Evolutionary conservation across 495 filamentous ascomycete genomes (phyloP), one percentile per base, ranked within the genome.

Genomic region (Aspergillus sparsus): DNA sequence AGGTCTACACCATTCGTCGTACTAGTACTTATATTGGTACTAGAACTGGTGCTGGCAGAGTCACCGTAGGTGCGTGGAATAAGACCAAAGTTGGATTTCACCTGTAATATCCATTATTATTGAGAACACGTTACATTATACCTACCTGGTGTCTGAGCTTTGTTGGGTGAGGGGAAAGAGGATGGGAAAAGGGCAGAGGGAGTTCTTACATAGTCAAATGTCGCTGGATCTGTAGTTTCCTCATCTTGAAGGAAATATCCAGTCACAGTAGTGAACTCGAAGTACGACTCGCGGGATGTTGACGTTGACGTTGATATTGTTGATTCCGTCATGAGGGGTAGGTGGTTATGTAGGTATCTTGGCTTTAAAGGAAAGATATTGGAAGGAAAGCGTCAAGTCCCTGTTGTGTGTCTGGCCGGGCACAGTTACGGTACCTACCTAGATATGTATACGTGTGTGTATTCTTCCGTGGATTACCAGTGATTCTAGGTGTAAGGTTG

Each of bases 221-320:
- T 83, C 10, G 68, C 71, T 6, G 85, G 75, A 66, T 90, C 78
- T 0, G 90, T 93, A 35, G 69, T 65, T 0, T 79, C 77, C 18
- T 91, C 82, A 71, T 91, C 89, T 70, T 92, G 90, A 4, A 82
- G 74, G 68, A 92, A 93, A 66, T 85, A 89, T 1, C 88, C 89
- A 2, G 80, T 70, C 4, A 91, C 82, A 8, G 83, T 85, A 57
- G 68, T 63, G 53, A 74, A 73, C 21, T 64, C 62, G 61, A 71
- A 70, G 57, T 60, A 58, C 35, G 57, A 66, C 37, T 62, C 52
- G 21, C 3, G 21, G 21, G 21, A 27, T 27, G 21, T 27, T 45
- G 55, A 16, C 6, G 54, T 34, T 55, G 53, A 4, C 13, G 4
- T 56, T 46, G 53, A 11, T 49, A 52, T 33, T 13, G 16, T 9